phyloP scores from a whole-genome alignment of 495 filamentous ascomycete species.

The Venustampulla echinocandica region DNA sequence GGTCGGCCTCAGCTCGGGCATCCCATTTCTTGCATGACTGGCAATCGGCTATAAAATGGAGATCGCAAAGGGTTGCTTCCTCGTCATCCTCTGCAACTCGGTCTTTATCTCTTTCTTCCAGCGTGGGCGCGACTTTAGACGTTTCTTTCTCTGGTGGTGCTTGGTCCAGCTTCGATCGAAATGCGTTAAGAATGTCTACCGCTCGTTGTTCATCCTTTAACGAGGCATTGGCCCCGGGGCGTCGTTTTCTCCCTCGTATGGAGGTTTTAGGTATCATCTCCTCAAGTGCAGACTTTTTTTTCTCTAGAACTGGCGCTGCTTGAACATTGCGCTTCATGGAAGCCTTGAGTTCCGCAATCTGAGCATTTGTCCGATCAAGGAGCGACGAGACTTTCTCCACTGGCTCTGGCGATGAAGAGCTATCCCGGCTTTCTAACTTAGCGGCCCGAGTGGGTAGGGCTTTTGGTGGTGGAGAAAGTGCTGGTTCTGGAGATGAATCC shows the following conservation, averaged over 20 bases:
- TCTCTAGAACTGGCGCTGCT: slow-evolving; percentile 44
- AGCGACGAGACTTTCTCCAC: slow-evolving; percentile 39
- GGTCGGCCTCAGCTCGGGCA: slow-evolving; percentile 41
- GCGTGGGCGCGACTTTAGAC: slow-evolving; percentile 15
- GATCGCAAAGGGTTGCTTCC: slow-evolving; percentile 68
- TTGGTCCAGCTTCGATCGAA: slow-evolving; percentile 67
- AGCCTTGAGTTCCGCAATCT: slow-evolving; percentile 83
- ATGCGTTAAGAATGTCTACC: slow-evolving; percentile 62
- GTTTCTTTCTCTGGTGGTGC: slow-evolving; percentile 40
- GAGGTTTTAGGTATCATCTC: slow-evolving; percentile 76
- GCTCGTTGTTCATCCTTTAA: slow-evolving; percentile 50
- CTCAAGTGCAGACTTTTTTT: slow-evolving; percentile 64
- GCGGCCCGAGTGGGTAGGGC: slow-evolving; percentile 16
- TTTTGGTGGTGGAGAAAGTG: slow-evolving; percentile 20
- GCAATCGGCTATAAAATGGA: slow-evolving; percentile 90
- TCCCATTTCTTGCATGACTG: slow-evolving; percentile 84
- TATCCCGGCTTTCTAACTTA: slow-evolving; percentile 15
- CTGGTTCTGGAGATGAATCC: slow-evolving; percentile 21
- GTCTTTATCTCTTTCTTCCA: slow-evolving; percentile 24
- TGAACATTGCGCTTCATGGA: slow-evolving; percentile 79
- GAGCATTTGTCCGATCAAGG: slow-evolving; percentile 74
- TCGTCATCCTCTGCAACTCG: slow-evolving; percentile 45
- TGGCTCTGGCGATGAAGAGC: slow-evolving; percentile 25
- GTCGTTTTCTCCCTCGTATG: slow-evolving; percentile 70
- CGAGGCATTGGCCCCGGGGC: slow-evolving; percentile 34